Conservation (phyloP, 352 stramenopile genomes). For the Globisporangium middletonii region DNA sequence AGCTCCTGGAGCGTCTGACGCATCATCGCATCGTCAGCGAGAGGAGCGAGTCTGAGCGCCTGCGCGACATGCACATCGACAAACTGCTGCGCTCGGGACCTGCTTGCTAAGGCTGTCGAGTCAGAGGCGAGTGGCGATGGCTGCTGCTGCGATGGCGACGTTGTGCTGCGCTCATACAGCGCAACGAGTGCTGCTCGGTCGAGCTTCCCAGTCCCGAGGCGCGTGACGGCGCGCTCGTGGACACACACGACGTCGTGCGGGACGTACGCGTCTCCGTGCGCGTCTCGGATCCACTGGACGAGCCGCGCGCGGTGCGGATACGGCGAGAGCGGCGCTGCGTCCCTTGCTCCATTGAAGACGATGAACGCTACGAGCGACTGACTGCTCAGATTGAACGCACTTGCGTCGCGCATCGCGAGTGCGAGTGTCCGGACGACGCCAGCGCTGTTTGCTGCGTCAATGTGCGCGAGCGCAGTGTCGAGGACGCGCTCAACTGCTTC, state of each 20-base stretch:
- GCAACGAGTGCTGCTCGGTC: constrained; percentile 17
- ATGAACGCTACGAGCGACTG: constrained; percentile 9
- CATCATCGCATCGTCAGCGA: not conserved
- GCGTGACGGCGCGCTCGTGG: constrained; percentile 11
- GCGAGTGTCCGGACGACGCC: not conserved
- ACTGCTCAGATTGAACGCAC: constrained; percentile 1
- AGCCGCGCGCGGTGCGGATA: constrained; percentile 16
- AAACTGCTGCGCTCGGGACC: not conserved
- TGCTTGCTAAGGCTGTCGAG: not conserved
- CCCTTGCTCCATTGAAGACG: not conserved
- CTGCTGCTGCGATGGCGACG: not conserved
- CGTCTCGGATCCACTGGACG: constrained; percentile 22
- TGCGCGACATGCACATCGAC: constrained; percentile 4
- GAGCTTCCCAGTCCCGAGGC: constrained; percentile 38
- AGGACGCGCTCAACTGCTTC: constrained; percentile 33
- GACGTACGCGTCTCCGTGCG: constrained; percentile 24
- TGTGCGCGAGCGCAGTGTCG: constrained; percentile 12
- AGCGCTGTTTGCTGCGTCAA: constrained; percentile 1
- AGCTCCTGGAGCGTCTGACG: constrained; percentile 29
- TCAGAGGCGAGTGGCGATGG: not conserved
- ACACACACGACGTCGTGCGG: constrained; percentile 21
- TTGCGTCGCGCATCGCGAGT: constrained; percentile 4
- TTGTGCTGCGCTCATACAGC: constrained; percentile 7
- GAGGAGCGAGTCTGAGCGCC: not conserved
- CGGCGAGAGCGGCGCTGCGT: not conserved